Conservation (phyloP, 2,329 filamentous ascomycete genomes). For the Blastomyces gilchristii region DNA sequence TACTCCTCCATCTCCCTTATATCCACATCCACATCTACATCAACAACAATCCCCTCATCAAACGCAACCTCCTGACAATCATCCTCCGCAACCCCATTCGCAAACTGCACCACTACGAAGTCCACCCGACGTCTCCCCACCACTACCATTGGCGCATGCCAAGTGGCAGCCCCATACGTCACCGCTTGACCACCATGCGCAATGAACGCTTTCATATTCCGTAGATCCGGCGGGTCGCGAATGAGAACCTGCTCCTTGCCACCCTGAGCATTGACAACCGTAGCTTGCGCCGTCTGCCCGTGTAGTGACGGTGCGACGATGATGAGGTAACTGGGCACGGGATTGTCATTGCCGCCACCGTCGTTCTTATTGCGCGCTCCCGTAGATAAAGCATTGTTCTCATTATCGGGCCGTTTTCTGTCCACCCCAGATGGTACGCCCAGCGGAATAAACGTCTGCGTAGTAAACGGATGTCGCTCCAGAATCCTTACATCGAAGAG, state of each 20-base stretch:
- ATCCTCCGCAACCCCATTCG: conserved; percentile 68
- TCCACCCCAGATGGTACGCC: conserved; percentile 14
- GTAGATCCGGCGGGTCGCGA: conserved; percentile 57
- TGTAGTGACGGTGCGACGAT: conserved; percentile 74
- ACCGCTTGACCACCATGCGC: conserved; percentile 71
- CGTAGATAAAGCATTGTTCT: conserved; percentile 22
- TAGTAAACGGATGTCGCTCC: conserved; percentile 87
- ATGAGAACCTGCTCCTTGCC: conserved; percentile 26
- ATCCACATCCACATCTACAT: conserved; percentile 3
- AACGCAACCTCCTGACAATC: conserved; percentile 73
- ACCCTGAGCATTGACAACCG: conserved; percentile 13
- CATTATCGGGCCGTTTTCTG: conserved; percentile 2
- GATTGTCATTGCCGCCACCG: conserved; percentile 13
- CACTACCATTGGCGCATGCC: conserved; percentile 94
- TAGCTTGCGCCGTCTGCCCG: conserved; percentile 27
- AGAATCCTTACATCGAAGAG: conserved; percentile 62
- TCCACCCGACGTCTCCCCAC: conserved; percentile 61
- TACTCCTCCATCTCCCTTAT: conserved; percentile 2
- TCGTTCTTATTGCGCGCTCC: conserved; percentile 20
- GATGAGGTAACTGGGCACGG: conserved; percentile 54
- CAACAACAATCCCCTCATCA: conserved; percentile 31
- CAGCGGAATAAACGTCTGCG: conserved; percentile 83
- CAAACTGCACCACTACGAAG: conserved; percentile 83
- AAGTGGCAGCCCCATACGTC: conserved; percentile 83
- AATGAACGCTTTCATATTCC: conserved; percentile 62